Evolutionary conservation across 345 rosid species (phyloP), one percentile per base, ranked within the genome.

Genomic region (Arabis hirsuta): DNA sequence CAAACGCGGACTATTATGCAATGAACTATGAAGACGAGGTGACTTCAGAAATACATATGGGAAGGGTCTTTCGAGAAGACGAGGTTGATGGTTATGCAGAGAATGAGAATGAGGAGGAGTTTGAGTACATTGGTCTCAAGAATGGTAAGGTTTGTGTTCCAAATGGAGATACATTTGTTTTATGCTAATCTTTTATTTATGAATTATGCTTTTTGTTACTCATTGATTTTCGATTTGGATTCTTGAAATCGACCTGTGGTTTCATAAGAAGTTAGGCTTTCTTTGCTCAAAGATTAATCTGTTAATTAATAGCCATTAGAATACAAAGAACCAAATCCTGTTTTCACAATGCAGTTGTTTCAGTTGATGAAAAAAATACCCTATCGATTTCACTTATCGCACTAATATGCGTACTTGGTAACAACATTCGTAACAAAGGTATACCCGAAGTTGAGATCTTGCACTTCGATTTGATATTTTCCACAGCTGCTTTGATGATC

Each of bases 371-470:
- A 32, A 79, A 62, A 31, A 86, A 72, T 5, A 81, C 56, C 71
- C 68, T 82, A 43, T 80, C 84, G 7, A 94, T 85, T 75, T 88
- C 90, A 47, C 59, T 65, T 22, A 89, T 69, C 12, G 90, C 95
- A 48, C 50, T 79, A 32, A 84, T 50, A 62, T 86, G 85, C 45
- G 89, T 84, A 44, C 68, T 75, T 13, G 99, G 99, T 63, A 94
- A 78, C 53, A 91, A 58, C 70, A 91, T 61, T n/a, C 81, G 81
- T 78, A 91, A 65, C 82, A 91, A 72, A 48, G 92, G 77, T 38
- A 95, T 84, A 27, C 81, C 85, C 6, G 72, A 84, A 50, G 82
- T 81, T 6, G 79, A 77, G 13, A 83, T 70, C 19, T 55, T 44
- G 50, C 44, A 69, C 78, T 62, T 80, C 34, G 88, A 77, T 65